Conservation (phyloP, 164 flowering plant genomes). For the Aristolochia californica region DNA sequence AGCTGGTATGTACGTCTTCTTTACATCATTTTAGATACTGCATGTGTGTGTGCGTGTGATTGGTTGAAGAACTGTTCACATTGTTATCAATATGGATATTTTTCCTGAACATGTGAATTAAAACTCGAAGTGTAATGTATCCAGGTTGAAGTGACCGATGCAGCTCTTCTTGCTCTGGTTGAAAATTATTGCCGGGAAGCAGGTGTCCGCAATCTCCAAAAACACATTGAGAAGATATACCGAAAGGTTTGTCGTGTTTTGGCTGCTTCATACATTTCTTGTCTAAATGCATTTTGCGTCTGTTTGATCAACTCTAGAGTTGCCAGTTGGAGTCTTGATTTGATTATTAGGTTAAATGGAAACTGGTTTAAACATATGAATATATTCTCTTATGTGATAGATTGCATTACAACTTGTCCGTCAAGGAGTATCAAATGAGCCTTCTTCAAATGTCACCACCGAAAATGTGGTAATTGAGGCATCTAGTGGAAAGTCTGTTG, state of each 20-base stretch:
- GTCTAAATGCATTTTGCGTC: not conserved
- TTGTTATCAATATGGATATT: too few species aligned
- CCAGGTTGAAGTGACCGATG: constrained; percentile 92
- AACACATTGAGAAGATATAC: constrained; percentile 96
- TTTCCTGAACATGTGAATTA: too few species aligned
- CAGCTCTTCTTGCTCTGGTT: constrained; percentile 78
- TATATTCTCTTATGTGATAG: constrained; percentile 23
- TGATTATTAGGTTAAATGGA: too few species aligned
- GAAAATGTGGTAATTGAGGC: constrained; percentile 15
- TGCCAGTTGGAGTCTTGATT: not conserved
- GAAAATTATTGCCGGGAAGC: constrained; percentile 96
- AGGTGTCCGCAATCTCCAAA: constrained; percentile 92
- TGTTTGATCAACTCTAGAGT: not conserved
- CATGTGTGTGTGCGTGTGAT: too few species aligned
- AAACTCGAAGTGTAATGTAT: not conserved
- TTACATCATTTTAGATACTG: too few species aligned
- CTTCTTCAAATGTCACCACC: constrained; percentile 18
- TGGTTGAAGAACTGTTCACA: too few species aligned
- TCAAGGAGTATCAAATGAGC: constrained; percentile 35
- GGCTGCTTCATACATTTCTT: too few species aligned
- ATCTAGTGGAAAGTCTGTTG: constrained; percentile 13
- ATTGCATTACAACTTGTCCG: constrained; percentile 84
- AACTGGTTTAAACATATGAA: too few species aligned
- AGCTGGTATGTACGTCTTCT: constrained; percentile 55
- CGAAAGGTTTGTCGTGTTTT: constrained; percentile 64